Conservation (phyloP, 441 rosid species). For the Raphanus hybrid region DNA sequence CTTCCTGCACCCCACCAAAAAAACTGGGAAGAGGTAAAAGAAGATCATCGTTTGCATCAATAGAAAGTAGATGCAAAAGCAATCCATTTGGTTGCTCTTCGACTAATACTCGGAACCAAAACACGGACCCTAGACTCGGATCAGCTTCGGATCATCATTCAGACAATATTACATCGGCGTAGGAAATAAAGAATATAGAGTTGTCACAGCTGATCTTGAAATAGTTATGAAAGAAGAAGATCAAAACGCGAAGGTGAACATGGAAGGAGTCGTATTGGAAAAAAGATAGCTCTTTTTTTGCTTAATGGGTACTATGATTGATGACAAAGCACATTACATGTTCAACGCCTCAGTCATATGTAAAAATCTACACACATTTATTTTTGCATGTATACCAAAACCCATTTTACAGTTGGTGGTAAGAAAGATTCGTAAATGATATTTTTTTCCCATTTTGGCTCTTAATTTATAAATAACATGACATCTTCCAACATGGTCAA, state of each 20-base stretch:
- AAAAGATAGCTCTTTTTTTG: conserved; percentile 71
- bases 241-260: conserved; percentile 80
- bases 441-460: too few species aligned
- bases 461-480: too few species aligned
- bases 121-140: neutral
- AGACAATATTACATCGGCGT: conserved; percentile 29
- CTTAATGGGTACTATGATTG: conserved; percentile 65
- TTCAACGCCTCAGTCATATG: conserved; percentile 75
- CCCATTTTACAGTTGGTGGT: too few species aligned
- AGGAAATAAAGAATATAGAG: conserved; percentile 38
- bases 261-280: conserved; percentile 91
- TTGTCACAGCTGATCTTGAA: conserved; percentile 23
- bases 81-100: neutral
- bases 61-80: neutral
- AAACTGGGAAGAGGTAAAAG: neutral
- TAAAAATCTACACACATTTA: conserved; percentile 26
- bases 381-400: neutral
- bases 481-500: too few species aligned
- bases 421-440: too few species aligned
- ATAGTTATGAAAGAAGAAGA: conserved; percentile 52
- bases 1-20: neutral
- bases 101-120: neutral
- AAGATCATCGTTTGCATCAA: neutral
- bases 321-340: conserved; percentile 71
- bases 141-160: neutral